These are phyloP conservation scores for Dictyostelium brefeldianum DNA, from an alignment of 78 protist species.

Conservation along the genomic window DNA sequence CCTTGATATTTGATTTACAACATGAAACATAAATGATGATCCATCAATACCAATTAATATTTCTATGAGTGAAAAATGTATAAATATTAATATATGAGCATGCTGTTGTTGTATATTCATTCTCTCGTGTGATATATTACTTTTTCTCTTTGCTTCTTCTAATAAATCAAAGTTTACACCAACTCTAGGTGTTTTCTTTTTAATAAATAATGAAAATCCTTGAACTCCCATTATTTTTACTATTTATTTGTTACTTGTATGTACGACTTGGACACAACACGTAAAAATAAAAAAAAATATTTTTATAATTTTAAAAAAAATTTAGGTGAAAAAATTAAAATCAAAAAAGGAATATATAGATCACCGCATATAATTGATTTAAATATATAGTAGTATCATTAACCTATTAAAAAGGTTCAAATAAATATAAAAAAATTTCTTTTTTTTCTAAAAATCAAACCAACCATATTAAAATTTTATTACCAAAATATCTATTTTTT, in stretches of 20 bases:
- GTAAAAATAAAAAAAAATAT: no score
- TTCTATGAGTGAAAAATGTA: neutral
- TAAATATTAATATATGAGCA: no score
- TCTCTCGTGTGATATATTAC: neutral
- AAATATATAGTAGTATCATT: no score
- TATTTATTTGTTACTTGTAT: neutral
- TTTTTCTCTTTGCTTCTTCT: neutral
- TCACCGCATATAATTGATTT: neutral
- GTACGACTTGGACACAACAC: no score
- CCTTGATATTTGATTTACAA: neutral
- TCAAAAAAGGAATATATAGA: neutral
- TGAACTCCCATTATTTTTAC: conserved; percentile 29
- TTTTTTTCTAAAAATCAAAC: no score
- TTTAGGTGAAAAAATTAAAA: neutral
- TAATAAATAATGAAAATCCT: conserved; percentile 25
- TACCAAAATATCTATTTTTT: neutral
- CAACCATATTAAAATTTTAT: no score
- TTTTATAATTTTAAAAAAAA: no score
- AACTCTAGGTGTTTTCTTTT: neutral
- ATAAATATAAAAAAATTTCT: no score
- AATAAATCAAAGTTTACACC: neutral
- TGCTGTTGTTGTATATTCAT: no score
- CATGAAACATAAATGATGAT: conserved; percentile 2
- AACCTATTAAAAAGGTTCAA: neutral
- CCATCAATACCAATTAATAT: conserved; percentile 26